Evolutionary conservation across 805 yeast genomes (phyloP).

Genomic region (Metschnikowia gruessii): DNA sequence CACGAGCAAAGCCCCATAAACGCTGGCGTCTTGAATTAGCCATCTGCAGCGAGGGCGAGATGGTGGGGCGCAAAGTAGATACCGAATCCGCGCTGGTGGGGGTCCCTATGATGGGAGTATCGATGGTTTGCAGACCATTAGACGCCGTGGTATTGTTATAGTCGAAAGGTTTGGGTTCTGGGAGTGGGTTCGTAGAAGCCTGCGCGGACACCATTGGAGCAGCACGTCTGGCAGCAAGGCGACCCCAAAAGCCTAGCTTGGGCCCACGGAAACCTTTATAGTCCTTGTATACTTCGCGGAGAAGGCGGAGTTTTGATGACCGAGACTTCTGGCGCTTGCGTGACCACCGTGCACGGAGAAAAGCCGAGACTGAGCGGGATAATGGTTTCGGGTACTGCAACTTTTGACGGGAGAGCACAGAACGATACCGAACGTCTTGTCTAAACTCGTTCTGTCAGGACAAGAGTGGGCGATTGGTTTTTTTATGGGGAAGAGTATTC

Average conservation of each 20-base stretch:
- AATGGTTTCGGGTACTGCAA: slow-evolving; percentile 14
- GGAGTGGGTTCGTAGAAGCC: background rate
- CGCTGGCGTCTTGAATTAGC: slow-evolving; percentile 41
- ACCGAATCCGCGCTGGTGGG: slow-evolving; percentile 1
- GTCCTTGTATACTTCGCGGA: slow-evolving; percentile 33
- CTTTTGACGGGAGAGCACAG: slow-evolving; percentile 8
- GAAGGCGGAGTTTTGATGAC: slow-evolving; percentile 24
- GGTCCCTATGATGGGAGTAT: background rate
- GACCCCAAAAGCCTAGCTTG: slow-evolving; percentile 17
- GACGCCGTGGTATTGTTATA: background rate
- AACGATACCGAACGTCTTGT: slow-evolving; percentile 1
- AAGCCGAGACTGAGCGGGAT: slow-evolving; percentile 15
- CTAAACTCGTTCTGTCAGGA: background rate
- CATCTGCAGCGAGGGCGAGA: slow-evolving; percentile 7
- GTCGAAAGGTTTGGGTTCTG: background rate
- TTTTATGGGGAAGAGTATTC: too few species aligned
- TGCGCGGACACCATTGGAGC: slow-evolving; percentile 14
- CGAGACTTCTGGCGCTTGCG: slow-evolving; percentile 14
- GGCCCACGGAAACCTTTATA: slow-evolving; percentile 27
- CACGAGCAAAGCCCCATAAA: slow-evolving; percentile 48
- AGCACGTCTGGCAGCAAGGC: slow-evolving; percentile 14
- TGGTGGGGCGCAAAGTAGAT: slow-evolving; percentile 5
- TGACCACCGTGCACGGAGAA: slow-evolving; percentile 14
- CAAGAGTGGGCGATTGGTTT: too few species aligned
- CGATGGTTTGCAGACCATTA: background rate